A percentile compares a stretch with the other conserved stretches of the same genome.
These are phyloP conservation scores for Tetraselmis chui DNA, from an alignment of 139 green algal genomes.

Conservation along the genomic window DNA sequence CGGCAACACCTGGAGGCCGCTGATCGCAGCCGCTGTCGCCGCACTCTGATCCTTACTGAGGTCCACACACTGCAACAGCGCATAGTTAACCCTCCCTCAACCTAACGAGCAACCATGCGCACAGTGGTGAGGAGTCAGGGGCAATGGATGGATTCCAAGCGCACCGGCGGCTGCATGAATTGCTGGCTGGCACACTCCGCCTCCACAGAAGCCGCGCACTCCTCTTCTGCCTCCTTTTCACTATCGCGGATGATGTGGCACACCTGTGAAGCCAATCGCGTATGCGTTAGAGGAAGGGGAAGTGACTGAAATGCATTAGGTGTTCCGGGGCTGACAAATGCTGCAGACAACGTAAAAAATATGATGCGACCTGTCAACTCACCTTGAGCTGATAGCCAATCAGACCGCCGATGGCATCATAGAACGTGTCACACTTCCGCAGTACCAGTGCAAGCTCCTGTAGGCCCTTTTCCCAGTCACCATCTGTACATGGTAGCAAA, in stretches of 20 bases:
- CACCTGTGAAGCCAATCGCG: conserved; percentile 44
- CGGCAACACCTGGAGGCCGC: conserved; percentile 66
- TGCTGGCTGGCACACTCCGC: background rate
- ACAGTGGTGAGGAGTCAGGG: background rate
- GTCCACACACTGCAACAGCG: conserved; percentile 1
- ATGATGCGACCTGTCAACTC: too few relatives aligned
- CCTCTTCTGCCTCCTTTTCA: background rate
- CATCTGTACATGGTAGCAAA: background rate
- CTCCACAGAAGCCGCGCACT: background rate
- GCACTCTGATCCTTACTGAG: conserved; percentile 14
- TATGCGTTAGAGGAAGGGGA: background rate
- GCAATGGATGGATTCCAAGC: background rate
- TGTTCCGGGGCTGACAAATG: too few relatives aligned
- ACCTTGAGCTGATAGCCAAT: conserved; percentile 82
- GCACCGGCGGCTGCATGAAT: background rate
- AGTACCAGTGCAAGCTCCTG: conserved; percentile 37
- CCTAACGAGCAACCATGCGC: too few relatives aligned
- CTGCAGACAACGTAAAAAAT: too few relatives aligned
- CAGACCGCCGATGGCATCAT: conserved; percentile 90
- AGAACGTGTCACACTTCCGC: conserved; percentile 73
- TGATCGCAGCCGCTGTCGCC: conserved; percentile 26
- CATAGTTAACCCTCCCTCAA: background rate
- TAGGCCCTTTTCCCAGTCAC: conserved; percentile 9
- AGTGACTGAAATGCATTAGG: too few relatives aligned
- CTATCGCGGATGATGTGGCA: conserved; percentile 45